Conservation (phyloP, 2,329 filamentous ascomycete species). For the Fusarium mexicanum region DNA sequence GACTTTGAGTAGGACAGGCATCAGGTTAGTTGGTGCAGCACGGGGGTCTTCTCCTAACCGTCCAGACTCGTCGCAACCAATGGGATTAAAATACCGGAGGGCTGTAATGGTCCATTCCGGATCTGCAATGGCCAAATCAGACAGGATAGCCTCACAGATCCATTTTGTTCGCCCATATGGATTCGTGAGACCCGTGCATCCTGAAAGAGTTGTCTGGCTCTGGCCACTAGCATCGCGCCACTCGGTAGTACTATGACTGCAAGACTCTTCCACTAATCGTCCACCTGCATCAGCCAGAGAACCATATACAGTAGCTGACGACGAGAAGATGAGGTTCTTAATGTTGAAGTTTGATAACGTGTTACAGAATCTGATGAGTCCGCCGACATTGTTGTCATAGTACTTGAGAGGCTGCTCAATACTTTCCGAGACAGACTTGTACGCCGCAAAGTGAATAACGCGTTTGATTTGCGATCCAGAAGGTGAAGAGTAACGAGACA, state of each 20-base stretch:
- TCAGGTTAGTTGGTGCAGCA: conserved; percentile 4
- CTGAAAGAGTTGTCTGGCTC: background rate
- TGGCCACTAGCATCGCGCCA: conserved; percentile 34
- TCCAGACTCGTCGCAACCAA: conserved; percentile 72
- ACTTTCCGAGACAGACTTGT: conserved; percentile 73
- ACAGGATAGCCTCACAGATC: conserved; percentile 73
- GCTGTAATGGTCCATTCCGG: conserved; percentile 70
- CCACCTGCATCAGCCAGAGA: conserved; percentile 58
- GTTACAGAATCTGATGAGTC: conserved; percentile 64
- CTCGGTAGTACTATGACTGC: conserved; percentile 58
- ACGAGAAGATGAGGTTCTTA: conserved; percentile 74
- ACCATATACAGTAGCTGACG: conserved; percentile 74
- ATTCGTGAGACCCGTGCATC: background rate
- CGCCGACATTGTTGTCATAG: conserved; percentile 74
- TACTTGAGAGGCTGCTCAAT: conserved; percentile 69
- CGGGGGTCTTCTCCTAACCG: conserved; percentile 70
- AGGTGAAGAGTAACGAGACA: background rate
- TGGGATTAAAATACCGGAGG: conserved; percentile 74
- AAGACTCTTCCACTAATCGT: background rate
- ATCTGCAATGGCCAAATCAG: conserved; percentile 68
- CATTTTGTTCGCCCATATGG: conserved; percentile 73
- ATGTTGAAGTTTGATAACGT: conserved; percentile 54
- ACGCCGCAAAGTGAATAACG: conserved; percentile 76
- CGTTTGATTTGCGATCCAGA: conserved; percentile 36
- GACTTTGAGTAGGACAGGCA: conserved; percentile 49